phyloP scores from a whole-genome alignment of 164 flowering plant genomes.

The Vitis rotundifolia region DNA sequence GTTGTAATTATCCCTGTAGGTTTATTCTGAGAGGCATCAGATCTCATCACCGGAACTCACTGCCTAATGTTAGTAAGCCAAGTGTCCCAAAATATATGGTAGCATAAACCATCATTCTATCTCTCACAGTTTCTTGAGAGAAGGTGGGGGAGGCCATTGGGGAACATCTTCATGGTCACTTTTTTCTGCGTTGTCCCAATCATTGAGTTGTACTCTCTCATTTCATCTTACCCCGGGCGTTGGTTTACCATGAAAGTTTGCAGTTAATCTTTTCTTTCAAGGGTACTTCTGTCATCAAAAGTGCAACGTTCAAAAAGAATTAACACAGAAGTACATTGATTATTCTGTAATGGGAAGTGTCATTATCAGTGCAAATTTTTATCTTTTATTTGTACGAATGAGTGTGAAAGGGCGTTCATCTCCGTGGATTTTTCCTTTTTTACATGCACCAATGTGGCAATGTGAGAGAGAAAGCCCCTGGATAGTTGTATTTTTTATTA shows the following conservation, averaged over 20 bases:
- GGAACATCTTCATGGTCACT: background rate
- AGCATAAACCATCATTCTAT: background rate
- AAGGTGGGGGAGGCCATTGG: background rate
- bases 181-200: too few relatives aligned
- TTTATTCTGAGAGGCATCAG: too few relatives aligned
- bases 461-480: background rate
- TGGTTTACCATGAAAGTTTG: background rate
- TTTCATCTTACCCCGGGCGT: too few relatives aligned
- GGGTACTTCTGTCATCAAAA: background rate
- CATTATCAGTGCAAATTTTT: slow-evolving; percentile 12
- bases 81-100: too few relatives aligned
- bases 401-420: background rate
- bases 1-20: background rate
- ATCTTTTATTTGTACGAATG: slow-evolving; percentile 5
- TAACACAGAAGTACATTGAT: too few relatives aligned
- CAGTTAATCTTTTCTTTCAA: background rate
- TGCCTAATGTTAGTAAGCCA: background rate
- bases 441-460: background rate
- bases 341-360: slow-evolving; percentile 2
- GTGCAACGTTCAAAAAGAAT: background rate
- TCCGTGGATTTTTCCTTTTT: too few relatives aligned
- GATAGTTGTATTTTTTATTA: background rate
- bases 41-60: background rate
- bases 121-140: background rate
- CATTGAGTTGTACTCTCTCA: too few relatives aligned